Conservation (phyloP, 75 land plant species). For the Adiantum capillusveneris region DNA sequence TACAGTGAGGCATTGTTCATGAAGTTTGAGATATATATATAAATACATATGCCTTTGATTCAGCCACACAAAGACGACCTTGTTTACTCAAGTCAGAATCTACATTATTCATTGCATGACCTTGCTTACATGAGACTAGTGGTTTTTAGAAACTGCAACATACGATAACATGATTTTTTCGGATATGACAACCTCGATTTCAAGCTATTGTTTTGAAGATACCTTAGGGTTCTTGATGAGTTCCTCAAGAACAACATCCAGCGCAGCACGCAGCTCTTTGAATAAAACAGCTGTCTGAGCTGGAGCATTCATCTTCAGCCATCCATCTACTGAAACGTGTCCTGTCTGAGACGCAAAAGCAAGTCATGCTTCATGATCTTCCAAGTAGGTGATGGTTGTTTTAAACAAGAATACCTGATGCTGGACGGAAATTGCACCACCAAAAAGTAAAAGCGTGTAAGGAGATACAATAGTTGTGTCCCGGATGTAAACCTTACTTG, state of each 20-base stretch:
- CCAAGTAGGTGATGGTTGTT: too few species aligned
- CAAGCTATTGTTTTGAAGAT: background rate
- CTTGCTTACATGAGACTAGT: too few species aligned
- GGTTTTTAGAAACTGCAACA: too few species aligned
- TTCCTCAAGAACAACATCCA: constrained; percentile 60
- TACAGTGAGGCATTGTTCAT: too few species aligned
- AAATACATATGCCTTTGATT: too few species aligned
- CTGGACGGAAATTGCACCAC: constrained; percentile 72
- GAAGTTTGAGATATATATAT: too few species aligned
- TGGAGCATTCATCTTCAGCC: constrained; percentile 77
- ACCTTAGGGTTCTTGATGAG: constrained; percentile 75
- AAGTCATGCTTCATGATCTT: too few species aligned
- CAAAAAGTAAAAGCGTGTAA: constrained; percentile 74
- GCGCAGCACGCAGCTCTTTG: constrained; percentile 72
- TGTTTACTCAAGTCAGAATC: too few species aligned
- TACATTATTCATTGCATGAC: too few species aligned
- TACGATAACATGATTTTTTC: too few species aligned
- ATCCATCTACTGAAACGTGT: constrained; percentile 61
- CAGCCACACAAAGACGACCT: too few species aligned
- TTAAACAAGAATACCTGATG: constrained; percentile 77
- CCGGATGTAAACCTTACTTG: constrained; percentile 78
- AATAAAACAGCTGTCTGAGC: constrained; percentile 89
- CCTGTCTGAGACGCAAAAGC: constrained; percentile 72
- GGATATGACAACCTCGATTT: too few species aligned
- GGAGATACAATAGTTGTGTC: constrained; percentile 85